Evolutionary conservation across 306 rosid species (phyloP).

Genomic region (Pterocarpus macrocarpus): DNA sequence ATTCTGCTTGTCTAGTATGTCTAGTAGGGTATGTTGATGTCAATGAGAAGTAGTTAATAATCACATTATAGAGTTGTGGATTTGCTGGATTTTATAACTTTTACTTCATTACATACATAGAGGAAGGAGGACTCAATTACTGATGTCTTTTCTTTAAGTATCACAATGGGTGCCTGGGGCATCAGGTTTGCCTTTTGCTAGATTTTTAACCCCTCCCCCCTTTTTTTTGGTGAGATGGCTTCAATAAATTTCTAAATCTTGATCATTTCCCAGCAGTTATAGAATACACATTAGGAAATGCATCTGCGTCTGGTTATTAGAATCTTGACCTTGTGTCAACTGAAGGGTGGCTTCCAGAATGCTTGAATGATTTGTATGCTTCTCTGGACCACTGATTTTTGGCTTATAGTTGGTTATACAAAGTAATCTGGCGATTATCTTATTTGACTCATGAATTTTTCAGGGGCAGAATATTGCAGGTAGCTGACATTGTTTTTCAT

Average conservation of each 20-base stretch:
- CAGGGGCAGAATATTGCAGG: constrained; percentile 74
- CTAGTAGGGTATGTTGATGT: background rate
- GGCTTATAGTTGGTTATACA: constrained; percentile 15
- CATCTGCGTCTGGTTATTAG: constrained; percentile 65
- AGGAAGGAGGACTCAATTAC: constrained; percentile 65
- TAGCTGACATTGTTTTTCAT: constrained; percentile 45
- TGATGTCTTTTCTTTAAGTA: constrained; percentile 59
- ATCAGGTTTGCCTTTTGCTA: constrained; percentile 63
- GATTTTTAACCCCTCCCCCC: background rate
- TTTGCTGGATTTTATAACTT: background rate
- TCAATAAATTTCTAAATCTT: constrained; percentile 18
- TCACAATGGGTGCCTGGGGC: constrained; percentile 65
- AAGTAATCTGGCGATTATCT: constrained; percentile 51
- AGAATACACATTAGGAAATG: constrained; percentile 60
- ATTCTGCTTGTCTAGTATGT: background rate
- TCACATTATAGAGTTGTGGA: no score
- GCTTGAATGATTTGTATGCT: constrained; percentile 85
- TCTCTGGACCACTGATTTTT: constrained; percentile 42
- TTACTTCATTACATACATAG: constrained; percentile 53
- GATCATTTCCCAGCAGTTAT: constrained; percentile 36
- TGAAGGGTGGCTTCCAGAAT: constrained; percentile 87
- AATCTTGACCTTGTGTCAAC: constrained; percentile 60
- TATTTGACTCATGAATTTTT: constrained; percentile 65
- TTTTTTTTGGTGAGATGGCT: background rate
- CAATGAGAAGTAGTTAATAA: background rate